Conservation (phyloP, 2,329 filamentous ascomycete species). For the Botrytis galanthina region DNA sequence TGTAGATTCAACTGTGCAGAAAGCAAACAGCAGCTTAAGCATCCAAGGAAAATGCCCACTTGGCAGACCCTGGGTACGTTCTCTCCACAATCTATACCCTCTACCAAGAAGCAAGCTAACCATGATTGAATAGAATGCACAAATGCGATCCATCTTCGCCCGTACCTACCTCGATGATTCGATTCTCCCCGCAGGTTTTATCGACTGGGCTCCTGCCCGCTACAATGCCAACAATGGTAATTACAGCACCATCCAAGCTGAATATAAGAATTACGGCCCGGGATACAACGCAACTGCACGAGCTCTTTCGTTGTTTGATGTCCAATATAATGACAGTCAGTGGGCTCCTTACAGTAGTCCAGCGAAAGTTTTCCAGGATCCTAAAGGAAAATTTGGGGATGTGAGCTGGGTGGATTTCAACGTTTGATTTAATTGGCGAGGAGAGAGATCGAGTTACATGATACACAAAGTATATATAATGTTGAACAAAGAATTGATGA, state of each 20-base stretch:
- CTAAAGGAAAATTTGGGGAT: constrained; percentile 29
- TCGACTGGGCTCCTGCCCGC: constrained; percentile 43
- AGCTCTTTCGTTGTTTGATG: constrained; percentile 23
- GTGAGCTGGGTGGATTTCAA: constrained; percentile 31
- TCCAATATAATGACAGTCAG: constrained; percentile 26
- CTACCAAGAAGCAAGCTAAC: neutral
- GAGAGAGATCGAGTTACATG: neutral
- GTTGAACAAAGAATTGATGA: neutral
- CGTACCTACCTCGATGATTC: constrained; percentile 50
- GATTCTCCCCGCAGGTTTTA: constrained; percentile 50
- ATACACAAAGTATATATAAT: neutral
- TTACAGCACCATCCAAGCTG: constrained; percentile 50
- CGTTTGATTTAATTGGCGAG: constrained; percentile 16
- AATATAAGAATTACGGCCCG: constrained; percentile 50
- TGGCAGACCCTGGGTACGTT: constrained; percentile 48
- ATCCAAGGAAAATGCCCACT: constrained; percentile 48
- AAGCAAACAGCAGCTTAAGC: constrained; percentile 50
- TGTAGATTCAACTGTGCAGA: constrained; percentile 51
- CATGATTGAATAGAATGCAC: constrained; percentile 41
- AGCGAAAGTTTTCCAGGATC: constrained; percentile 30
- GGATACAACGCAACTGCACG: constrained; percentile 50
- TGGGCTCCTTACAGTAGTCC: constrained; percentile 27
- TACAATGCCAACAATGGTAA: constrained; percentile 28
- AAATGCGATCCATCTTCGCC: constrained; percentile 52
- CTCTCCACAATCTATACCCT: neutral